These are phyloP conservation scores for Penicilliopsis zonata DNA, from an alignment of 495 filamentous ascomycete species.

Conservation along the genomic window DNA sequence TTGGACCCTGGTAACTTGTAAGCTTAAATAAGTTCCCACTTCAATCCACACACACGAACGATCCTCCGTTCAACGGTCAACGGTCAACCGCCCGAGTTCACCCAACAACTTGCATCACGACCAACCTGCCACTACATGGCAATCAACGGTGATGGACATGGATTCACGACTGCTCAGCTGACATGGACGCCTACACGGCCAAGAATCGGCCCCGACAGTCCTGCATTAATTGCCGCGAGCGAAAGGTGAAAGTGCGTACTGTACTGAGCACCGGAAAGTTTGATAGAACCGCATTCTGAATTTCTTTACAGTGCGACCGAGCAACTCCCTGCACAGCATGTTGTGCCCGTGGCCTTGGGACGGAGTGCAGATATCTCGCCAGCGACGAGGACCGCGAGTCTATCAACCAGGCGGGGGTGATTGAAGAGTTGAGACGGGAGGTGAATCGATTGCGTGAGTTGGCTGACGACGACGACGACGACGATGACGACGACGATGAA, in stretches of 20 bases:
- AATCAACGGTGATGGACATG: too few species aligned
- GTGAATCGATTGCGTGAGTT: too few species aligned
- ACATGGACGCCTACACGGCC: slow-evolving; percentile 8
- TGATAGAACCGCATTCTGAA: slow-evolving; percentile 15
- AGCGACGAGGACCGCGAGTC: slow-evolving; percentile 21
- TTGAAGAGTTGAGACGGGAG: slow-evolving; percentile 17
- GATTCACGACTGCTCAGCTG: background rate
- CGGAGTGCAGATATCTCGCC: slow-evolving; percentile 22
- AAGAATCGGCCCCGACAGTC: slow-evolving; percentile 22
- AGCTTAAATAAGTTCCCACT: too few species aligned
- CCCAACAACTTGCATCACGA: too few species aligned
- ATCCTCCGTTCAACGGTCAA: too few species aligned
- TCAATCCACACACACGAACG: too few species aligned
- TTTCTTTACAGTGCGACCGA: slow-evolving; percentile 18
- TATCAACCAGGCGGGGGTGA: slow-evolving; percentile 22
- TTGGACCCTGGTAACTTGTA: too few species aligned
- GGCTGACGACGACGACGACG: too few species aligned
- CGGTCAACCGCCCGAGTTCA: too few species aligned
- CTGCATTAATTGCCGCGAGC: slow-evolving; percentile 20
- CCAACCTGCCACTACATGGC: too few species aligned
- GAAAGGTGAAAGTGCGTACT: slow-evolving; percentile 22
- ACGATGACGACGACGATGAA: too few species aligned
- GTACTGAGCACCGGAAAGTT: slow-evolving; percentile 26
- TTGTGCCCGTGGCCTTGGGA: slow-evolving; percentile 16
- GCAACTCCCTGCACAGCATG: slow-evolving; percentile 20